These are phyloP conservation scores for Calonectria multiphialidica DNA, from an alignment of 2,329 filamentous ascomycete genomes.

Conservation along the genomic window DNA sequence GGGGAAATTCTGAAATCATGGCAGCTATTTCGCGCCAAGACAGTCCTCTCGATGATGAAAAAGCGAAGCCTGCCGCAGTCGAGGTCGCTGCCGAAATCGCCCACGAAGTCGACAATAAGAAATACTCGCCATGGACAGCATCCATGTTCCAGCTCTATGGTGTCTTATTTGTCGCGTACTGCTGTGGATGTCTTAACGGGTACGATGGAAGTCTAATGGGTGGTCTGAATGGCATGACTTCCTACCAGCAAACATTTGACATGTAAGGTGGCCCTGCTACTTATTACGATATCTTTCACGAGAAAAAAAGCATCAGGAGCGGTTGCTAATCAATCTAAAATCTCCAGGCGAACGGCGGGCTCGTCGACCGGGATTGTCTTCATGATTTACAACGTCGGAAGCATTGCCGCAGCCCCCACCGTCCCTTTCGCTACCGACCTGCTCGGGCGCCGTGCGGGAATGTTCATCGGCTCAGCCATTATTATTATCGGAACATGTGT, in stretches of 20 bases:
- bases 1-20: neutral
- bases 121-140: slow-evolving; percentile 61
- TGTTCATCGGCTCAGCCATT: slow-evolving; percentile 53
- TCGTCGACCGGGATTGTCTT: slow-evolving; percentile 47
- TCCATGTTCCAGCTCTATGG: slow-evolving; percentile 65
- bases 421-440: slow-evolving; percentile 55
- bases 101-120: slow-evolving; percentile 51
- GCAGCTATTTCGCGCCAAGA: neutral
- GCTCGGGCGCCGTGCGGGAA: slow-evolving; percentile 55
- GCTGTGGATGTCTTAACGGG: slow-evolving; percentile 62
- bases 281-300: neutral
- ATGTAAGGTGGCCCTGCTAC: slow-evolving; percentile 18
- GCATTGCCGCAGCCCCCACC: slow-evolving; percentile 54
- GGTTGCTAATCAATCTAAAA: neutral
- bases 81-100: slow-evolving; percentile 53
- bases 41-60: neutral
- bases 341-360: slow-evolving; percentile 29
- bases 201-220: slow-evolving; percentile 41
- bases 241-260: slow-evolving; percentile 37
- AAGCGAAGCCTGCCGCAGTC: slow-evolving; percentile 6
- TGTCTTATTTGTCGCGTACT: slow-evolving; percentile 60
- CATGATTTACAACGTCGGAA: slow-evolving; percentile 60
- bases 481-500: slow-evolving; percentile 57
- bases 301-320: neutral
- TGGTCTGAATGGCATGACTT: slow-evolving; percentile 42